Evolutionary conservation across 768 basidiomycete genomes (phyloP).

Genomic region (Tricholoma sp.): DNA sequence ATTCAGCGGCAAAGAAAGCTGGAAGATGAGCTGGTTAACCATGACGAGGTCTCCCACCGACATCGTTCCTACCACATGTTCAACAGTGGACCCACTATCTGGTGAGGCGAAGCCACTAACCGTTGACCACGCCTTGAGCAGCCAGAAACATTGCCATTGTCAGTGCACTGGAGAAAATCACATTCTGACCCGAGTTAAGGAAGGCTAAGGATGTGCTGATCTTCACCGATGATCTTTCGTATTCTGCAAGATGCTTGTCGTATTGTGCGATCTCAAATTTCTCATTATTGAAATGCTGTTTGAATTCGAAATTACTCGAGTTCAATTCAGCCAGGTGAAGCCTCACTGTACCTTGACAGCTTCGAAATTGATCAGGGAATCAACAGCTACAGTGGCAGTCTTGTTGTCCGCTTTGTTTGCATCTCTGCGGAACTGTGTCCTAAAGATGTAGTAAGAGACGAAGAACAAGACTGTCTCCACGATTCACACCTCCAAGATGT

Average conservation of each 20-base stretch:
- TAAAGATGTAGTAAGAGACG: slow-evolving; percentile 22
- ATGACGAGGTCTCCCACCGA: slow-evolving; percentile 98
- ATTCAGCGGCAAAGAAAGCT: slow-evolving; percentile 92
- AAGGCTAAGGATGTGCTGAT: slow-evolving; percentile 92
- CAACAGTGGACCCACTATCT: not conserved
- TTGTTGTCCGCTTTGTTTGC: slow-evolving; percentile 97
- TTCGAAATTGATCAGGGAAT: slow-evolving; percentile 96
- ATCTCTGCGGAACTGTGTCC: slow-evolving; percentile 88
- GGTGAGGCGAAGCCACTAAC: slow-evolving; percentile 35
- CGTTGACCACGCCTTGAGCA: slow-evolving; percentile 89
- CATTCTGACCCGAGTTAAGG: slow-evolving; percentile 93
- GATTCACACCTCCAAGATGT: slow-evolving; percentile 84
- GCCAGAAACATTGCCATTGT: slow-evolving; percentile 96
- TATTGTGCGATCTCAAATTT: slow-evolving; percentile 87
- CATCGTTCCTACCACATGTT: slow-evolving; percentile 71
- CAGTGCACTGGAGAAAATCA: slow-evolving; percentile 92
- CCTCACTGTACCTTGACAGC: slow-evolving; percentile 79
- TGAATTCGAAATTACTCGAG: slow-evolving; percentile 4
- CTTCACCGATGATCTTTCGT: slow-evolving; percentile 90
- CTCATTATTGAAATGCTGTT: slow-evolving; percentile 96
- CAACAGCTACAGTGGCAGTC: slow-evolving; percentile 89
- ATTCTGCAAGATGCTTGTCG: slow-evolving; percentile 79
- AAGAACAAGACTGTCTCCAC: not conserved
- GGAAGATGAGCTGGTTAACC: slow-evolving; percentile 98
- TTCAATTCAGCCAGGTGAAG: not conserved